Base-by-base conservation (phyloP, 2,329 filamentous ascomycete genomes). In the Penicillium sp. region DNA sequence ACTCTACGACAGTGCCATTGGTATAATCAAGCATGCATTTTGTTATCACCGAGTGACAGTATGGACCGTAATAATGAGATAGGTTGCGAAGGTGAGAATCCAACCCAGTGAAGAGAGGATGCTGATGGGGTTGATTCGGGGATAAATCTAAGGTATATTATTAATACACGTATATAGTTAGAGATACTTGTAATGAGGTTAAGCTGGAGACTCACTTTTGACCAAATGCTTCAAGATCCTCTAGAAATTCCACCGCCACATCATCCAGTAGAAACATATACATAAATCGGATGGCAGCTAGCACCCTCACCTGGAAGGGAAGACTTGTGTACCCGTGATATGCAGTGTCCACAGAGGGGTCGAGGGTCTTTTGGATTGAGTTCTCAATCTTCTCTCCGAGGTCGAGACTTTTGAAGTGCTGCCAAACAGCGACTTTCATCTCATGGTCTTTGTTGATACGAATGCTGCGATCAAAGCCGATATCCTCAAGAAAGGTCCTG, bases 251-350 rank as follows among this genome's bases (percentile, higher is more conserved):
- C 45, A 44, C 40, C 14, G 58, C 51, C n/a, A 56, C 38, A 38
- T 61, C 58, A 13, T 61, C 58, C 11, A 61, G 35, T 32, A 61
- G 29, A 24, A 61, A 61, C 58, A 61, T 61, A 34, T 61, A 61
- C 3, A 59, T 22, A 16, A 51, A 26, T 37, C 56, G 58, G 5
- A 50, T 42, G n/a, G 58, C 43, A 37, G 39, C 53, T 11, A 56
- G 26, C 7, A 56, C 58, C 39, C 46, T 55, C 42, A 42, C 46
- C 39, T 60, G 52, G n/a, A 58, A 60, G 1, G 58, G 52, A 18
- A 58, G 56, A 3, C 26, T 18, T 5, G 42, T 58, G 26, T 56
- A 60, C 0, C 52, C 40, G n/a, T 55, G 51, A 31, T 58, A 43
- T 10, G 48, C 31, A 26, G 54, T 14, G 24, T 56, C 56, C 2